Evolutionary conservation across 2,329 filamentous ascomycete genomes (phyloP), one percentile per base, ranked within the genome.

Genomic region (Aspergillus japonicus): DNA sequence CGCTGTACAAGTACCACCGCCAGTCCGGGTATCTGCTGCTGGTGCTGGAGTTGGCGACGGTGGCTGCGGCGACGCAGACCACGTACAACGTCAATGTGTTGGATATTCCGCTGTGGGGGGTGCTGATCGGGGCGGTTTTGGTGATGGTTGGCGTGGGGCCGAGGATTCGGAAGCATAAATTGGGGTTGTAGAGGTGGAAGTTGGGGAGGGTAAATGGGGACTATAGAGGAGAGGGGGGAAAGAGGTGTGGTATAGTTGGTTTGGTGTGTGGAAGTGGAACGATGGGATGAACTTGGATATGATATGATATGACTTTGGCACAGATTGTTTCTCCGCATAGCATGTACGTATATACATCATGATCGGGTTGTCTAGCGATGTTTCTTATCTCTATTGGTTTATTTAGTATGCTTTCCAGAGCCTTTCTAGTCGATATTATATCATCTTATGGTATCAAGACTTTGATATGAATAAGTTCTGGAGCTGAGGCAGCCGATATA

Each of bases 1-100:
- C 82, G 24, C 75, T 96, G 47, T 98, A 94, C 83, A 97, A 96
- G 77, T 96, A 93, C 69, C 95, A 98, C 75, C 86, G 94, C 31
- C 78, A 84, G 56, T 83, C 82, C 23, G 95, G 94, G 2, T 98
- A 99, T 72, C 65, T 86, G 7, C 79, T 93, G 60, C 77, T 94
- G 56, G 70, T 88, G 54, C 69, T 96, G 68, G 82, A 94, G 62
- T 77, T 96, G 62, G 86, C 85, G 10, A 95, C 93, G 0, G 83
- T 96, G 44, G 80, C 84, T 52, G 88, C 89, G 24, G 91, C 93
- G 1, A 91, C 88, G 3, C 82, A 87, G 77, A 97, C 94, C 1
- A 82, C 83, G 35, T 97, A 89, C 75, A 92, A 89, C 69, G 72
- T 84, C 63, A 83, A 82, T 24, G 83, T 89, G 1, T 76, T 95